A percentile compares a stretch with the other conserved stretches of the same genome.
Evolutionary conservation across 2,329 filamentous ascomycete genomes (phyloP).

Genomic region (Penicillium sp.): DNA sequence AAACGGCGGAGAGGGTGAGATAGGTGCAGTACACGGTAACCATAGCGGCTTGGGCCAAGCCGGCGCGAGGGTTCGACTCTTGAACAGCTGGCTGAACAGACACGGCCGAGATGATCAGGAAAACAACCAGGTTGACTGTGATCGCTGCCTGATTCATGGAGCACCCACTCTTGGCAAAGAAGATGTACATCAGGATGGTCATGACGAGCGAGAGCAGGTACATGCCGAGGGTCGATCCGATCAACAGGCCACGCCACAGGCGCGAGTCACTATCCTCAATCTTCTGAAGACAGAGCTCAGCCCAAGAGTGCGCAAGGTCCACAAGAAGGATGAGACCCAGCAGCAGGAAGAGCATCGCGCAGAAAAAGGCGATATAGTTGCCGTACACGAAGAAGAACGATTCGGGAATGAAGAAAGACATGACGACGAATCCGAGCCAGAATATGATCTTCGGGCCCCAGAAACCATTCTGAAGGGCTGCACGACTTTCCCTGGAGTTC

Average conservation of each 20-base stretch:
- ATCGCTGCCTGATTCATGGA: constrained; percentile 97
- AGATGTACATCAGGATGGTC: constrained; percentile 96
- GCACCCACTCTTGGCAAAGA: constrained; percentile 81
- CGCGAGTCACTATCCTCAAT: constrained; percentile 87
- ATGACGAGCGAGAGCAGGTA: constrained; percentile 87
- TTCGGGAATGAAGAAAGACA: constrained; percentile 95
- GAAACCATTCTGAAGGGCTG: constrained; percentile 93
- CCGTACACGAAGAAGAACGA: constrained; percentile 94
- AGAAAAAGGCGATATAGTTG: constrained; percentile 85
- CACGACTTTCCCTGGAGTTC: constrained; percentile 83
- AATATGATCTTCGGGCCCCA: constrained; percentile 95
- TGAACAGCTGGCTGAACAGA: constrained; percentile 91
- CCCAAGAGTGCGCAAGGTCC: constrained; percentile 94
- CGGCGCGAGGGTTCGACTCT: constrained; percentile 88
- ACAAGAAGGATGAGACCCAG: constrained; percentile 90
- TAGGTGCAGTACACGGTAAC: constrained; percentile 98
- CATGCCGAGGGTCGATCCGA: constrained; percentile 92
- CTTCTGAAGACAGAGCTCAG: constrained; percentile 90
- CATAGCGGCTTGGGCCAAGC: constrained; percentile 95
- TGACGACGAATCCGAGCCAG: constrained; percentile 82
- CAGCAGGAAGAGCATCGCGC: constrained; percentile 90
- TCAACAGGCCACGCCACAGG: constrained; percentile 81
- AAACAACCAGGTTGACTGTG: constrained; percentile 84
- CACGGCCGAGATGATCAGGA: constrained; percentile 76
- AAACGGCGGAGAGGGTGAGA: constrained; percentile 95